A percentile compares a stretch with the other conserved stretches of the same genome.
phyloP scores from a whole-genome alignment of 2,329 filamentous ascomycete genomes.

The Penicillium vulpinum region DNA sequence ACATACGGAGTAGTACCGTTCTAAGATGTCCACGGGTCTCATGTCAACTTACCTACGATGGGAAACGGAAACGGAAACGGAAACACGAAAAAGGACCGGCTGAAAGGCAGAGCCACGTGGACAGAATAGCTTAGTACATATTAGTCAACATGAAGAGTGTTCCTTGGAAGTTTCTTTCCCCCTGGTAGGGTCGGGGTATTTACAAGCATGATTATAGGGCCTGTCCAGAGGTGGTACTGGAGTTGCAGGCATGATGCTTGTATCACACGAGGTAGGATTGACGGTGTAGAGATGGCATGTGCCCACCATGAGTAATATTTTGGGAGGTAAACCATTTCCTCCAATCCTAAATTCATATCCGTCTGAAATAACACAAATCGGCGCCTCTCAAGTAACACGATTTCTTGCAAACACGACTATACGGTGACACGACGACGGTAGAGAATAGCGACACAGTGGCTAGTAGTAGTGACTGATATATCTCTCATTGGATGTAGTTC shows the following conservation, averaged over 20 bases:
- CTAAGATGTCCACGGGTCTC: no score
- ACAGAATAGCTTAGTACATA: not conserved
- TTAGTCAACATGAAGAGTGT: not conserved
- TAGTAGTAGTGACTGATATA: not conserved
- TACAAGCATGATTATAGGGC: not conserved
- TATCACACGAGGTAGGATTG: conserved; percentile 10
- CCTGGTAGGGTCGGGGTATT: not conserved
- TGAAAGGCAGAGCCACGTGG: conserved; percentile 2
- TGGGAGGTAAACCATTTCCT: not conserved
- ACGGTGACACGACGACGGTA: conserved; percentile 7
- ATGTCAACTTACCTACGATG: not conserved
- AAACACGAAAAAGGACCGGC: not conserved
- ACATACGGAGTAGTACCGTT: no score
- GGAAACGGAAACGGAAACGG: not conserved
- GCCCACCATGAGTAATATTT: not conserved
- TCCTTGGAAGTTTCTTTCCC: not conserved
- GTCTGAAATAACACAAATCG: conserved; percentile 1
- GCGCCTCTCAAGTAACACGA: conserved; percentile 1
- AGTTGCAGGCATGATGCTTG: conserved; percentile 19
- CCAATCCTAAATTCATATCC: conserved; percentile 1
- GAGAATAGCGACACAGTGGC: not conserved
- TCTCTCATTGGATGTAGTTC: not conserved
- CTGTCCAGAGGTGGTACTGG: not conserved
- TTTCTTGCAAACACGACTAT: conserved; percentile 12
- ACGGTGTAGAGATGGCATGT: conserved; percentile 8